Evolutionary conservation across 2,329 filamentous ascomycete genomes (phyloP).

Genomic region (Aspergillus novofumigatus): DNA sequence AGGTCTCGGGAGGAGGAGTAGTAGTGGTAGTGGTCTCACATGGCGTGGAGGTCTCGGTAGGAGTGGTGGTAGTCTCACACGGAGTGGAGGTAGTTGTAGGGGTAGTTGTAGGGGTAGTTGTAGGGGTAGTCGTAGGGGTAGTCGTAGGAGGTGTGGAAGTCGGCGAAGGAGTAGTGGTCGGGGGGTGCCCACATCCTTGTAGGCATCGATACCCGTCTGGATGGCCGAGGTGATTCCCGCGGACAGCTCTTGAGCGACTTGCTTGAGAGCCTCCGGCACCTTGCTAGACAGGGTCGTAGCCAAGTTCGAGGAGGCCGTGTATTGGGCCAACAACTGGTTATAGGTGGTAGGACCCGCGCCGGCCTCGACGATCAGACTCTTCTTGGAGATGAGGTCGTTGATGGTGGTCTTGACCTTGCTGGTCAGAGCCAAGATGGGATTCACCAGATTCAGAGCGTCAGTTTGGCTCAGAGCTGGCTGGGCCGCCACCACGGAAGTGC

Average conservation of each 20-base stretch:
- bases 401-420: slow-evolving; percentile 14
- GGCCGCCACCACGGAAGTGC: slow-evolving; percentile 14
- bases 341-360: not conserved
- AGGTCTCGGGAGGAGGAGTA: not conserved
- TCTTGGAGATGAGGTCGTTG: not conserved
- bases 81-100: not conserved
- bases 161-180: not conserved
- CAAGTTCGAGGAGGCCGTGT: not conserved
- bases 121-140: not conserved
- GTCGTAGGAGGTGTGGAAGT: not conserved
- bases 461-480: slow-evolving; percentile 12
- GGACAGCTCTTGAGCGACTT: not conserved
- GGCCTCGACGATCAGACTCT: not conserved
- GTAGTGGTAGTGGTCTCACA: not conserved
- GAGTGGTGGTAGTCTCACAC: not conserved
- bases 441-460: slow-evolving; percentile 19
- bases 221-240: not conserved
- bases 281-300: not conserved
- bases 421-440: slow-evolving; percentile 17
- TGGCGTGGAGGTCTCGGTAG: not conserved
- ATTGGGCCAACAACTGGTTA: not conserved
- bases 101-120: not conserved
- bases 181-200: not conserved
- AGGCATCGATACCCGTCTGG: not conserved
- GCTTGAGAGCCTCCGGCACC: not conserved